phyloP scores from a whole-genome alignment of 2,329 filamentous ascomycete species.

The Pyrenophora tritici-repentis region DNA sequence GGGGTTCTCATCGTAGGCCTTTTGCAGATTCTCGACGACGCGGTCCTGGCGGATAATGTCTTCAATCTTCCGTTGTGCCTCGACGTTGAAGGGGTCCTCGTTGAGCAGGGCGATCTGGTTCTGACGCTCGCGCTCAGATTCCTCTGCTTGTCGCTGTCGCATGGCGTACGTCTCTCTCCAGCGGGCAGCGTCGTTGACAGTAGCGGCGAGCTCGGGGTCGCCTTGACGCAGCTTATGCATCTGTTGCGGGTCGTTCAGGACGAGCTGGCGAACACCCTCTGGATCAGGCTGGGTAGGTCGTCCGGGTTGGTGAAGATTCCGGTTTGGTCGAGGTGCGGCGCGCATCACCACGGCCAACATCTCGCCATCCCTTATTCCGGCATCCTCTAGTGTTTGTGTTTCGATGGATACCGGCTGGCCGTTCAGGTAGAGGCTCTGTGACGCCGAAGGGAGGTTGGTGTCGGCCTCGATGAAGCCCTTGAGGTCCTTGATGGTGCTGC shows the following conservation, averaged over 20 bases:
- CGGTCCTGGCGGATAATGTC: slow-evolving; percentile 96
- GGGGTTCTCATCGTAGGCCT: slow-evolving; percentile 95
- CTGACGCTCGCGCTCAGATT: slow-evolving; percentile 76
- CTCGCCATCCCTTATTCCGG: slow-evolving; percentile 83
- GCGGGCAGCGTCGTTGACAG: slow-evolving; percentile 73
- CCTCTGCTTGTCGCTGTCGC: slow-evolving; percentile 71
- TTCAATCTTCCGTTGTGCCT: slow-evolving; percentile 89
- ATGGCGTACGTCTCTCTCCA: slow-evolving; percentile 75
- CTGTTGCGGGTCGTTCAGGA: slow-evolving; percentile 77
- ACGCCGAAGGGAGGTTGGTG: slow-evolving; percentile 69
- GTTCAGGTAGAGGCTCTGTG: slow-evolving; percentile 89
- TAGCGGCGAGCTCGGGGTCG: slow-evolving; percentile 76
- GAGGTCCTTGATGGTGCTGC: slow-evolving; percentile 82
- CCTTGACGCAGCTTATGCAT: slow-evolving; percentile 72
- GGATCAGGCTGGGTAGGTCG: slow-evolving; percentile 54
- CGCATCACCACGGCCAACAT: slow-evolving; percentile 86
- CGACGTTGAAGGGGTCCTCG: slow-evolving; percentile 90
- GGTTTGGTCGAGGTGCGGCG: slow-evolving; percentile 22
- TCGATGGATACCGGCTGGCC: slow-evolving; percentile 79
- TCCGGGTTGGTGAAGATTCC: slow-evolving; percentile 13
- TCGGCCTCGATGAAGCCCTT: slow-evolving; percentile 89
- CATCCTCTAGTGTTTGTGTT: slow-evolving; percentile 77
- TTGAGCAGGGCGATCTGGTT: slow-evolving; percentile 85
- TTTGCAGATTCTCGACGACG: slow-evolving; percentile 93
- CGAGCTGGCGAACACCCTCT: slow-evolving; percentile 81